Evolutionary conservation across 306 rosid species (phyloP), one percentile per base, ranked within the genome.

Genomic region (Lotus japonicus): DNA sequence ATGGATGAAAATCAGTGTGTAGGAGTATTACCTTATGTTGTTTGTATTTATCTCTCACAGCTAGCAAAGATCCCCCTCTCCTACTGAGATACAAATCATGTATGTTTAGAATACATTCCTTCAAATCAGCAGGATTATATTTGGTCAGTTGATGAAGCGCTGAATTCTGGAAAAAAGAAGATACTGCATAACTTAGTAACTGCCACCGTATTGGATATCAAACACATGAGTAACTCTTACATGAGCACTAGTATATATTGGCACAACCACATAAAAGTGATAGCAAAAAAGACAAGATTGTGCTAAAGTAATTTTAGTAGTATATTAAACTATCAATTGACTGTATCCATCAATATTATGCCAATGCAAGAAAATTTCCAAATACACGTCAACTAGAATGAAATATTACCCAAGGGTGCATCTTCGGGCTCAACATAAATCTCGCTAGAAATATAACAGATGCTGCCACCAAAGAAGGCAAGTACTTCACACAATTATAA

Each of bases 401-500:
- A 36, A 51, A 3, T 31, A 74, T 74, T 84, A 94, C 99, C 99
- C 99, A 94, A 42, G 99, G 99, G 64, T 78, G 82, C 10, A 28
- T 62, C 68, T 78, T 88, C 4, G 95, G 83, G 19, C 33, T 71
- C 58, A 85, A 36, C 10, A 90, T 88, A 64, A 86, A 90, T 58
- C 87, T 86, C 1, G 99, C 82, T 8, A 90, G 83, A 83, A 85
- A 94, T 11, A 84, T 66, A 17, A 84, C 96, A 0, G 97, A 86
- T 0, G 97, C 92, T 0, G 97, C 99, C 54, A 94, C 85, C 87
- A 88, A 63, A 54, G 99, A 94, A 68, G 99, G 97, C 78, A 90
- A 68, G 73, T 80, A 88, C 75, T 84, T 87, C 0, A 94, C 83
- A 60, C 88, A 86, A 53, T 70, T 66, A 57, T 90, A 94, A 35